Base-by-base conservation (phyloP, 2,329 filamentous ascomycete genomes). In the Metarhizium guizhouense region DNA sequence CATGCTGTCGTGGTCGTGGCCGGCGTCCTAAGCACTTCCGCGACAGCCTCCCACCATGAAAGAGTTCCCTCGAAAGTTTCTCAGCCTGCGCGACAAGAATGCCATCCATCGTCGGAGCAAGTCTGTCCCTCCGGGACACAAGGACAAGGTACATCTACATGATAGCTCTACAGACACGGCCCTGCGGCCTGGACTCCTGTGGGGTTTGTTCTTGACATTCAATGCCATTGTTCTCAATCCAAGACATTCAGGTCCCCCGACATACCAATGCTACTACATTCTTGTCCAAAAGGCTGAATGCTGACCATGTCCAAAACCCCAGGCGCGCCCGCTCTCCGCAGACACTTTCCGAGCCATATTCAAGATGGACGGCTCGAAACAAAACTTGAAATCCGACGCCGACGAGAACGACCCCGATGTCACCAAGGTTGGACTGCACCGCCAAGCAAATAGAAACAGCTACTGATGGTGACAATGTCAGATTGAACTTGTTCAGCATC, bases 21-120 rank as follows among this genome's bases (percentile, higher is more conserved):
- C 51, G 11, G 48, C 6, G 16, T n/a, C 29, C 6, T 20, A 40
- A 25, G 34, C 34, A 16, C 47, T 43, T 47, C 32, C 51, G 29
- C 29, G 40, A 54, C 52, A 34, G 42, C 29, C 20, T 47, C 20
- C 58, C 65, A 76, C 62, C 65, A 82, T 82, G 76, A 82, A 80
- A 70, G 71, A 76, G 60, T 72, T 80, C 57, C 77, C 78, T 51
- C 84, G 81, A 67, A 84, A 86, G 64, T 85, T 90, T 68, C 82
- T 88, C 58, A 88, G 82, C 69, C 77, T 86, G 62, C 82, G 86
- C 61, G 87, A 89, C 64, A 90, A 82, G 71, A 77, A 76, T 68
- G 76, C 73, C 57, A 62, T 67, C 42, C 78, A 82, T 61, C 74
- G 74, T 56, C 77, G 80, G 57, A 77, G 75, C 64, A 82, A 79